phyloP scores from a whole-genome alignment of 257 asterid species.

The Catharanthus roseus region DNA sequence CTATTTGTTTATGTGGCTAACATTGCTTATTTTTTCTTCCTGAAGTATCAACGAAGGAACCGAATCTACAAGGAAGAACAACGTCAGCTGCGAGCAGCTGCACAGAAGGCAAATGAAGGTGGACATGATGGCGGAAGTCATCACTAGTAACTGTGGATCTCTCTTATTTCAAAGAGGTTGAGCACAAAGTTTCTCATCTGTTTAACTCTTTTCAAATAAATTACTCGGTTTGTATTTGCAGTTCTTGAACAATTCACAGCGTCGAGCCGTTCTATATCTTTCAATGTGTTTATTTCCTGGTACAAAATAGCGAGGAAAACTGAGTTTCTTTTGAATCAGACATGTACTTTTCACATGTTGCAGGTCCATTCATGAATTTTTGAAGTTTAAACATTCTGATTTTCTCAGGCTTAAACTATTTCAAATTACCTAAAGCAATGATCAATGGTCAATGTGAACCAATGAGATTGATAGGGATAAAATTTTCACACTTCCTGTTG shows the following conservation, averaged over 20 bases:
- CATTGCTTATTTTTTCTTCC: conserved; percentile 1
- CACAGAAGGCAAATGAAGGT: conserved; percentile 60
- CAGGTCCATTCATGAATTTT: not conserved
- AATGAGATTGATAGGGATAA: too few species aligned
- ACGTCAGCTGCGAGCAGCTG: conserved; percentile 83
- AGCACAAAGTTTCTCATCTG: conserved; percentile 5
- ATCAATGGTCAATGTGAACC: too few species aligned
- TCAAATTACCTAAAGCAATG: not conserved
- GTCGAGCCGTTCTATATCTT: not conserved
- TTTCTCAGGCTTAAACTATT: not conserved
- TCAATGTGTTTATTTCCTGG: not conserved
- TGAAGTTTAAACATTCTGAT: not conserved
- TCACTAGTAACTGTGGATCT: conserved; percentile 32
- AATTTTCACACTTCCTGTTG: too few species aligned
- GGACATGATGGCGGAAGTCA: conserved; percentile 47
- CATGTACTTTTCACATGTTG: not conserved
- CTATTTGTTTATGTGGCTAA: not conserved
- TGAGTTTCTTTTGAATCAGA: not conserved
- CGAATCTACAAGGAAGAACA: conserved; percentile 97
- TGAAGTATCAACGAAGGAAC: conserved; percentile 90
- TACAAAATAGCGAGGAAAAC: not conserved
- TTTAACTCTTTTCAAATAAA: conserved; percentile 17
- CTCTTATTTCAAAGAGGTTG: not conserved
- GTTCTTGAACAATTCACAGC: not conserved
- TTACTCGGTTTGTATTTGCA: conserved; percentile 18